Percentiles rank a stretch among this genome's conserved stretches.
Conservation (phyloP, 805 yeast genomes). For the Nakazawaea ernobii region DNA sequence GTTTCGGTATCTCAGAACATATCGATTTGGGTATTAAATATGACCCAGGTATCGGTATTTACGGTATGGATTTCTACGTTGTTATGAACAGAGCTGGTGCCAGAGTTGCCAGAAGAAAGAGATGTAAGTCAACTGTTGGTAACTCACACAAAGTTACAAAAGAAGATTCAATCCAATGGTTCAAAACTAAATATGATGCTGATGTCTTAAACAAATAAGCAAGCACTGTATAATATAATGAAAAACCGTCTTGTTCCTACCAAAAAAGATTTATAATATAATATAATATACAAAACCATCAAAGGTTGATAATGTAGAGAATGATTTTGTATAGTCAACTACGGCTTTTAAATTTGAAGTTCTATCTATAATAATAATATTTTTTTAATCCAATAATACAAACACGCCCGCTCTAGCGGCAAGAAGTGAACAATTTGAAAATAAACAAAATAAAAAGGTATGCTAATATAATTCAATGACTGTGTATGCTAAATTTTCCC, state of each 20-base stretch:
- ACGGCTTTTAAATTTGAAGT: no score
- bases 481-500: no score
- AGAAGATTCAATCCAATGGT: slow-evolving; percentile 96
- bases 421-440: no score
- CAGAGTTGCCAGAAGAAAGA: slow-evolving; percentile 98
- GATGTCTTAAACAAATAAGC: slow-evolving; percentile 81
- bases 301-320: no score
- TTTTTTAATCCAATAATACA: no score
- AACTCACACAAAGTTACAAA: slow-evolving; percentile 85
- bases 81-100: slow-evolving; percentile 99
- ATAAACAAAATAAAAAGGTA: no score
- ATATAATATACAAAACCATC: not conserved
- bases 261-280: not conserved
- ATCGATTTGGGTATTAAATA: slow-evolving; percentile 99
- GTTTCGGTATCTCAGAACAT: slow-evolving; percentile 99
- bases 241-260: not conserved
- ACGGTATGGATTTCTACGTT: slow-evolving; percentile 99
- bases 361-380: no score
- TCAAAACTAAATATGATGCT: slow-evolving; percentile 99
- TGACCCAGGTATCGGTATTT: slow-evolving; percentile 98
- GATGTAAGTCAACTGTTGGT: slow-evolving; percentile 84
- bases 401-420: not conserved
- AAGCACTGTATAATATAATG: slow-evolving; percentile 23
- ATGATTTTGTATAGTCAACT: no score
- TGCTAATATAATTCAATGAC: no score